Evolutionary conservation across 495 filamentous ascomycete genomes (phyloP).

Genomic region (Saxispiralis lemnorum): DNA sequence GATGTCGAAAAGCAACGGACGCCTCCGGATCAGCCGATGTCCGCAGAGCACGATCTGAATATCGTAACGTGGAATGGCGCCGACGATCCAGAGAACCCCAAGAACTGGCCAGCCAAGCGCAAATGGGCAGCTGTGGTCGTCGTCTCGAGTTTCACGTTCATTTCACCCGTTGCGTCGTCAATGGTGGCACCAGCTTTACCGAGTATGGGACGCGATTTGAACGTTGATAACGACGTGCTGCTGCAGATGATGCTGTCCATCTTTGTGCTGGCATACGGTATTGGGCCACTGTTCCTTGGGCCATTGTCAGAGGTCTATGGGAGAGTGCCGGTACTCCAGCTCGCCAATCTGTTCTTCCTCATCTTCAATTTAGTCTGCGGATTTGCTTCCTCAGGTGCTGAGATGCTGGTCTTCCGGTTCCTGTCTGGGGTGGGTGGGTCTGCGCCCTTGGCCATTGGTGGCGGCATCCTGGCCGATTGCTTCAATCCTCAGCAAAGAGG

Average conservation of each 20-base stretch:
- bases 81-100: constrained; percentile 18
- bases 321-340: constrained; percentile 35
- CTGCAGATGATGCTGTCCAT: constrained; percentile 18
- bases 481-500: constrained; percentile 49
- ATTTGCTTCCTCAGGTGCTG: constrained; percentile 34
- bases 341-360: constrained; percentile 35
- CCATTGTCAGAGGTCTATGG: constrained; percentile 51
- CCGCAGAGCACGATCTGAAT: constrained; percentile 7
- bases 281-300: constrained; percentile 36
- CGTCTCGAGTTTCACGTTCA: constrained; percentile 19
- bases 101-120: constrained; percentile 16
- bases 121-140: constrained; percentile 18
- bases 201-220: constrained; percentile 13
- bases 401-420: constrained; percentile 40
- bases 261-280: constrained; percentile 22
- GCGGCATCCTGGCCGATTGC: constrained; percentile 44
- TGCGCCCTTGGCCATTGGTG: constrained; percentile 35
- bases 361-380: constrained; percentile 42
- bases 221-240: constrained; percentile 9
- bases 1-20: too few species aligned
- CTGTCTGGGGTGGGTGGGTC: constrained; percentile 36
- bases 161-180: constrained; percentile 17
- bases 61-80: constrained; percentile 13
- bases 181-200: constrained; percentile 23
- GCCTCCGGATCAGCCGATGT: too few species aligned